Evolutionary conservation across 306 rosid species (phyloP).

Genomic region (Argentina anserina): DNA sequence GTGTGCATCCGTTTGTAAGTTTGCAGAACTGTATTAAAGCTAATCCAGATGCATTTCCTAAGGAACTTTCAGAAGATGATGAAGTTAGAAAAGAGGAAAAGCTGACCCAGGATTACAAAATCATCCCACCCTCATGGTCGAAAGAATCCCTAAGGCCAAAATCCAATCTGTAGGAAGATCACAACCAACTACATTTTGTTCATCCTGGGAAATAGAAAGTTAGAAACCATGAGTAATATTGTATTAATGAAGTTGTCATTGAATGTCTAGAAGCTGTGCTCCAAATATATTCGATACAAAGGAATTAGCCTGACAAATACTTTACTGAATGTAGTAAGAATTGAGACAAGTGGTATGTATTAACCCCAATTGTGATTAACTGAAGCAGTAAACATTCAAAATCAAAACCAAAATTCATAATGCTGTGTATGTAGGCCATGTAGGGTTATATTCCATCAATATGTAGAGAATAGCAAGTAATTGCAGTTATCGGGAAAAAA

Average conservation of each 20-base stretch:
- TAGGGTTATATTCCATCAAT: background rate
- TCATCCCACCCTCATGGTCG: conserved; percentile 69
- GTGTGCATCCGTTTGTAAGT: conserved; percentile 76
- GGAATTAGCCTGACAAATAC: background rate
- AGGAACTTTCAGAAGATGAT: conserved; percentile 49
- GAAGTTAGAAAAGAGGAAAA: conserved; percentile 39
- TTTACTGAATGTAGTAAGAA: background rate
- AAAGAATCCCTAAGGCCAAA: conserved; percentile 49
- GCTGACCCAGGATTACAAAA: conserved; percentile 51
- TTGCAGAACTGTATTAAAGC: conserved; percentile 90
- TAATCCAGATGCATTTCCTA: conserved; percentile 75
- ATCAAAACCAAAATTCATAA: background rate
- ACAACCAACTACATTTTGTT: background rate
- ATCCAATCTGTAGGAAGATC: conserved; percentile 49
- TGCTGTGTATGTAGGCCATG: too few species aligned
- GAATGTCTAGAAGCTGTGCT: background rate
- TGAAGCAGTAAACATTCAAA: too few species aligned
- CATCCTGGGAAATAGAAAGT: background rate
- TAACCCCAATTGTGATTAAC: background rate
- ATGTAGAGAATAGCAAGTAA: too few species aligned
- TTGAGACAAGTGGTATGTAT: too few species aligned
- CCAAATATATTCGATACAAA: background rate
- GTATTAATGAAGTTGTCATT: background rate
- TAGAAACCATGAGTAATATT: background rate
- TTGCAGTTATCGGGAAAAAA: too few species aligned